A percentile compares a stretch with the other conserved stretches of the same genome.
Evolutionary conservation across 257 asterid genomes (phyloP).

Genomic region (Leptodermis oblonga): DNA sequence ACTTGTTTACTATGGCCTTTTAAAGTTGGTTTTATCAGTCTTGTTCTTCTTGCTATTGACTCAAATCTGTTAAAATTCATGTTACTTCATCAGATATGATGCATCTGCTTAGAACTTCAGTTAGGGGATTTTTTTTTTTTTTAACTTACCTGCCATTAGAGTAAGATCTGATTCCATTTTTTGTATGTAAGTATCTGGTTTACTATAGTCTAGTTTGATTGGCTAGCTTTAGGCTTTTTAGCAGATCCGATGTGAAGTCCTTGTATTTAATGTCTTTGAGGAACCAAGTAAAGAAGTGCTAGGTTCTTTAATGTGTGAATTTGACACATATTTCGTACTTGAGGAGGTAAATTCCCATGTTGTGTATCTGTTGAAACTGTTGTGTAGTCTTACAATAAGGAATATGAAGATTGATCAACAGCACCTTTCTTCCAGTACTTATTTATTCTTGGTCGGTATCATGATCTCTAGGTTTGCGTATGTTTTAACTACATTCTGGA

Average conservation of each 20-base stretch:
- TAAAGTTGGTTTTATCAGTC: not conserved
- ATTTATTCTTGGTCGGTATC: not conserved
- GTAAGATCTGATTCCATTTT: not conserved
- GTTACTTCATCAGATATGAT: not conserved
- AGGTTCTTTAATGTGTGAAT: not conserved
- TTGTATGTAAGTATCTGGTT: not conserved
- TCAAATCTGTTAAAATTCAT: not conserved
- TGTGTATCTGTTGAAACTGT: not conserved
- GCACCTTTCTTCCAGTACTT: not conserved
- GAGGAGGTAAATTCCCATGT: not conserved
- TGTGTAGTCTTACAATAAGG: not conserved
- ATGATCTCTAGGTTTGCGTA: not conserved
- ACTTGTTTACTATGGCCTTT: not conserved
- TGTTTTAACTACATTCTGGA: not conserved
- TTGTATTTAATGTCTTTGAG: not conserved
- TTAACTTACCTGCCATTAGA: not conserved
- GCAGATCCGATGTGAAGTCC: not conserved
- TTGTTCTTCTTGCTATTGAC: not conserved
- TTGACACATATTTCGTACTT: not conserved
- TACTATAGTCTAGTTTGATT: not conserved
- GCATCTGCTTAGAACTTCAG: not conserved
- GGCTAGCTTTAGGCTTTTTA: not conserved
- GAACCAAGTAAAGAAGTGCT: not conserved
- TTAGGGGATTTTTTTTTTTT: not conserved
- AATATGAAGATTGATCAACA: not conserved